Conservation (phyloP, 2,329 filamentous ascomycete species). For the Colletotrichum sidae region DNA sequence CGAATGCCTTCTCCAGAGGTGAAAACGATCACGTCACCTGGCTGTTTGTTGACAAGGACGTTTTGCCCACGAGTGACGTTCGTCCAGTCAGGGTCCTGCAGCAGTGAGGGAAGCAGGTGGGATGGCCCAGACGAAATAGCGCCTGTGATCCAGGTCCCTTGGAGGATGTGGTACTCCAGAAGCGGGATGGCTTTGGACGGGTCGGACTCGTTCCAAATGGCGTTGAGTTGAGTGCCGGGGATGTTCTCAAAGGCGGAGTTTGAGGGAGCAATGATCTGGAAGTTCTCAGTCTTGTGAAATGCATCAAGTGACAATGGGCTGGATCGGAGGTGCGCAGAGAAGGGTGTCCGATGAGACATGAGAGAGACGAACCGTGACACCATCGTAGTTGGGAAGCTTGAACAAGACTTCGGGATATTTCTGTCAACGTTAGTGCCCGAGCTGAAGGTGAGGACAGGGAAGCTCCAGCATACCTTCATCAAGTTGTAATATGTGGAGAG, state of each 20-base stretch:
- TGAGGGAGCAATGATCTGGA: constrained; percentile 65
- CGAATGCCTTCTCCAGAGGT: constrained; percentile 55
- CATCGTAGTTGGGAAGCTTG: constrained; percentile 55
- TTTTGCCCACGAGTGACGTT: constrained; percentile 63
- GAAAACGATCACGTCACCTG: constrained; percentile 53
- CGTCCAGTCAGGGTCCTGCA: constrained; percentile 54
- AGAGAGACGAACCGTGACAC: constrained; percentile 54
- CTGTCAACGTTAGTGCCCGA: constrained; percentile 42
- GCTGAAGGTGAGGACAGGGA: constrained; percentile 15
- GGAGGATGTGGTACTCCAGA: constrained; percentile 72
- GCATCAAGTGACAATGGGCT: background rate
- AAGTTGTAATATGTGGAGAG: constrained; percentile 57
- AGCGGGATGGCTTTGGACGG: constrained; percentile 59
- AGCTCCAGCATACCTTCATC: constrained; percentile 50
- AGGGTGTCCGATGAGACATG: background rate
- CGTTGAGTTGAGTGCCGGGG: constrained; percentile 61
- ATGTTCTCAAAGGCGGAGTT: constrained; percentile 69
- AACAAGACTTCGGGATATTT: constrained; percentile 59
- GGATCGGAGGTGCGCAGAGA: background rate
- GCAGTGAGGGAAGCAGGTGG: constrained; percentile 56
- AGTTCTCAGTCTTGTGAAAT: background rate
- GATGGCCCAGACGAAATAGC: constrained; percentile 51
- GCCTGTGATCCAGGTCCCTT: constrained; percentile 58
- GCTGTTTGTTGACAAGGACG: constrained; percentile 58
- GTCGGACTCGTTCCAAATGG: constrained; percentile 59